Evolutionary conservation across 768 basidiomycete species (phyloP).

Genomic region (Amylocystis lapponica): DNA sequence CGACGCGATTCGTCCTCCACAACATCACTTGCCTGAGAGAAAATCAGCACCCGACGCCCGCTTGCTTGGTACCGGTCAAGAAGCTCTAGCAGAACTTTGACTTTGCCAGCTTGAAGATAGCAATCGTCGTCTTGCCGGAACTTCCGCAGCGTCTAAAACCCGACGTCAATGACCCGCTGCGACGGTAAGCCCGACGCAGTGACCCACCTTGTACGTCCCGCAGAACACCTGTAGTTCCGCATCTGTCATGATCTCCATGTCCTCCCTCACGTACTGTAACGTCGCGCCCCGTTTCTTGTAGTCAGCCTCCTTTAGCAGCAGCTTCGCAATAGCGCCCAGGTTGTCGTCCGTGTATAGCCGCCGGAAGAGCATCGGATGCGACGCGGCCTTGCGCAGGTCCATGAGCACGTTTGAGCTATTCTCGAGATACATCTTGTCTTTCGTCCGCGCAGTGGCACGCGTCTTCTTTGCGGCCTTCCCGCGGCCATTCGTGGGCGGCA

Average conservation of each 20-base stretch:
- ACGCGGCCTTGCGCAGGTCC: conserved; percentile 95
- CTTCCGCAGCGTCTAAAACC: conserved; percentile 59
- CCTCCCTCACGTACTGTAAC: conserved; percentile 87
- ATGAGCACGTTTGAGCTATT: conserved; percentile 93
- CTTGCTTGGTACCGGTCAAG: conserved; percentile 61
- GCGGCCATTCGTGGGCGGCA: conserved; percentile 20
- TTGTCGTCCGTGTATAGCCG: conserved; percentile 73
- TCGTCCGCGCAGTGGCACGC: conserved; percentile 38
- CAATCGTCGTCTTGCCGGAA: conserved; percentile 69
- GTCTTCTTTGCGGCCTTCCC: conserved; percentile 34
- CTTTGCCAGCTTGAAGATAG: conserved; percentile 86
- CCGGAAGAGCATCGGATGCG: conserved; percentile 95
- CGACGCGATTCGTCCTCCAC: neutral
- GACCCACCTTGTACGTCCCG: conserved; percentile 73
- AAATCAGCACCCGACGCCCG: conserved; percentile 82
- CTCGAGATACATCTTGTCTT: conserved; percentile 66
- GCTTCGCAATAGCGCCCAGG: conserved; percentile 69
- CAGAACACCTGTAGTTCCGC: conserved; percentile 89
- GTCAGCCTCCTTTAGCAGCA: conserved; percentile 85
- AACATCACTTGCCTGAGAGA: conserved; percentile 70
- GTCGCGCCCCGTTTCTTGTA: conserved; percentile 79
- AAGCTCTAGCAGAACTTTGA: conserved; percentile 65
- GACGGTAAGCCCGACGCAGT: neutral
- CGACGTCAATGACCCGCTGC: neutral
- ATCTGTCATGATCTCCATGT: conserved; percentile 98